Percentiles rank a stretch among this genome's conserved stretches.
Evolutionary conservation across 2,329 filamentous ascomycete genomes (phyloP).

Genomic region (Penicillium sp.): DNA sequence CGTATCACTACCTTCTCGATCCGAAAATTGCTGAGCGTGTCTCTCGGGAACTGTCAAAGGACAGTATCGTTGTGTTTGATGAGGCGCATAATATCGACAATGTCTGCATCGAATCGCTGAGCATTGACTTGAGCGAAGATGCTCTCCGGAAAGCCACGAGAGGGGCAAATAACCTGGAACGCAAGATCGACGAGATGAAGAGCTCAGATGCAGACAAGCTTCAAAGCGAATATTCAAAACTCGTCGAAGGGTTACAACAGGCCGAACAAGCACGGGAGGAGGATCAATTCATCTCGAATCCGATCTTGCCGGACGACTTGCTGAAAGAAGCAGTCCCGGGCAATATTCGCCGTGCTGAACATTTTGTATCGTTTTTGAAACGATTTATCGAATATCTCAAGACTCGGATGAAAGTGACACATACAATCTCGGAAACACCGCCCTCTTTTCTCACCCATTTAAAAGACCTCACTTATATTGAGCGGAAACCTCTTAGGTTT

Average conservation of each 20-base stretch:
- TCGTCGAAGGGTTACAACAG: constrained; percentile 84
- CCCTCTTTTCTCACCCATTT: constrained; percentile 88
- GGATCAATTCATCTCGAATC: constrained; percentile 95
- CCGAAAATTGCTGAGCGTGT: constrained; percentile 96
- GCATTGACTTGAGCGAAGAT: constrained; percentile 94
- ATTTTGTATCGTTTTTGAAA: constrained; percentile 91
- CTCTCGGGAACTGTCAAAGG: constrained; percentile 91
- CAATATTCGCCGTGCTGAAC: constrained; percentile 91
- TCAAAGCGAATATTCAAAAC: constrained; percentile 89
- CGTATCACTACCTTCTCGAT: constrained; percentile 95
- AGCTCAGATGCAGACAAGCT: constrained; percentile 91
- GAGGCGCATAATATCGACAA: constrained; percentile 99
- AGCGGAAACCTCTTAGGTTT: constrained; percentile 86
- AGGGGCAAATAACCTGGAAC: constrained; percentile 84
- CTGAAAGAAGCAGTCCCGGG: constrained; percentile 93
- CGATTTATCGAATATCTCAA: constrained; percentile 97
- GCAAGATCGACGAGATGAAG: constrained; percentile 89
- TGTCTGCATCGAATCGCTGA: constrained; percentile 95
- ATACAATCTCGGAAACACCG: constrained; percentile 95
- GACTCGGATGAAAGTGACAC: constrained; percentile 95
- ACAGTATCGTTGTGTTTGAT: constrained; percentile 97
- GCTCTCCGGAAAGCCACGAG: constrained; percentile 84
- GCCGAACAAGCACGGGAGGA: constrained; percentile 86
- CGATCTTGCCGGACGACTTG: constrained; percentile 84
- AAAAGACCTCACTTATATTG: constrained; percentile 94